Percentiles rank a stretch among this genome's conserved stretches.
Conservation (phyloP, 2,329 filamentous ascomycete species). For the Aureobasidium lini region DNA sequence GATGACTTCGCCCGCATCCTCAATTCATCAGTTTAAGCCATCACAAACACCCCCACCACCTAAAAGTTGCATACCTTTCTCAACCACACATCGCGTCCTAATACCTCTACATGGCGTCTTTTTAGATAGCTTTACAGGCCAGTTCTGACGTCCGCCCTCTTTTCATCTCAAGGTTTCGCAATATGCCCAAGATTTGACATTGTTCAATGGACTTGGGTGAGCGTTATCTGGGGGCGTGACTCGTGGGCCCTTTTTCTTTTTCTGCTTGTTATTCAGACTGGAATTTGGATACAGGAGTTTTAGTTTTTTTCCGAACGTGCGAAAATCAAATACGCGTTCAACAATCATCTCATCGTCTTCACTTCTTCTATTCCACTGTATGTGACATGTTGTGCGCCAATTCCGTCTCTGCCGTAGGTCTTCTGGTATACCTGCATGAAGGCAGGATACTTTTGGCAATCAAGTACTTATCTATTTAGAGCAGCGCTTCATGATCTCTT, state of each 20-base stretch:
- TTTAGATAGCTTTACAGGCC: background rate
- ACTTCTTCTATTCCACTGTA: too few species aligned
- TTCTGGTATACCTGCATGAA: too few species aligned
- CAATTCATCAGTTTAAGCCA: background rate
- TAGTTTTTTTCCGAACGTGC: too few species aligned
- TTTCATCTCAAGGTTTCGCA: background rate
- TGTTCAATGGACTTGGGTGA: background rate
- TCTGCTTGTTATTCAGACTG: too few species aligned
- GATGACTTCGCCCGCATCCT: background rate
- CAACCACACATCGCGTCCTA: background rate
- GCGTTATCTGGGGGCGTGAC: background rate
- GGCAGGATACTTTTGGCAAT: too few species aligned
- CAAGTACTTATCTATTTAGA: too few species aligned
- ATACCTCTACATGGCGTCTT: background rate
- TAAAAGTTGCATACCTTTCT: background rate
- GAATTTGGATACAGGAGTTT: too few species aligned
- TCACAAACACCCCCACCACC: background rate
- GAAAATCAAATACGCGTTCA: too few species aligned
- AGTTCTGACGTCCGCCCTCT: background rate
- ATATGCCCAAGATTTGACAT: background rate
- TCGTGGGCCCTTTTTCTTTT: constrained; percentile 1
- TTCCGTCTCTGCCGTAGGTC: too few species aligned
- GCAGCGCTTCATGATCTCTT: too few species aligned
- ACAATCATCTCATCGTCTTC: too few species aligned
- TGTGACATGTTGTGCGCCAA: too few species aligned